These are phyloP conservation scores for Conoideocrella luteorostrata DNA, from an alignment of 2,329 filamentous ascomycete genomes.

Conservation along the genomic window DNA sequence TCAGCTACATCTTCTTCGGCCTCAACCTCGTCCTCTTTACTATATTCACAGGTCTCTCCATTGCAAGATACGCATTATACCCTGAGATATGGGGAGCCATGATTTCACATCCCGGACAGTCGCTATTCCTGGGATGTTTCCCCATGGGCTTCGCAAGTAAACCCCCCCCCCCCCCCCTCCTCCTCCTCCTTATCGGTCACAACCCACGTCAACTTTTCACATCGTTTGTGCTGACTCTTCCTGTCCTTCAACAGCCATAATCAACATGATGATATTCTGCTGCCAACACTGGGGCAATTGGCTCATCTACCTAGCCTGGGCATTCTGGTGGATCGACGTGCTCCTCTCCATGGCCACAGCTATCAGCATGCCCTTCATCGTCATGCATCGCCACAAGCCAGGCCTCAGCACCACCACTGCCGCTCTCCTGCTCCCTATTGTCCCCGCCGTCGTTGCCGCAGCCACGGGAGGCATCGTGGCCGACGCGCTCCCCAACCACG, in stretches of 20 bases:
- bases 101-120: conserved; percentile 60
- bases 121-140: conserved; percentile 61
- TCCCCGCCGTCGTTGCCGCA: conserved; percentile 59
- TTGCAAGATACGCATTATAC: conserved; percentile 57
- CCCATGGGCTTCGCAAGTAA: conserved; percentile 60
- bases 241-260: conserved; percentile 37
- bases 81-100: conserved; percentile 60
- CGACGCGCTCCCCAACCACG: conserved; percentile 46
- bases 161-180: conserved; percentile 3
- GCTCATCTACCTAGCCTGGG: conserved; percentile 49
- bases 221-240: not conserved
- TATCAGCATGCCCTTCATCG: conserved; percentile 49
- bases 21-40: conserved; percentile 54
- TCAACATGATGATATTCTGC: conserved; percentile 57
- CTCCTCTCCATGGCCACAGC: conserved; percentile 46
- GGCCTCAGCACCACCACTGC: conserved; percentile 55
- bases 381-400: conserved; percentile 40
- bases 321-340: conserved; percentile 52
- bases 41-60: conserved; percentile 45
- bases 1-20: conserved; percentile 54
- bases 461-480: conserved; percentile 60
- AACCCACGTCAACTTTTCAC: too few species aligned
- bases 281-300: conserved; percentile 58
- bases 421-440: conserved; percentile 59
- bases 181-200: too few species aligned